Percentiles rank a stretch among this genome's conserved stretches.
Evolutionary conservation across 257 asterid genomes (phyloP).

Genomic region (Primulina huaijiensis): DNA sequence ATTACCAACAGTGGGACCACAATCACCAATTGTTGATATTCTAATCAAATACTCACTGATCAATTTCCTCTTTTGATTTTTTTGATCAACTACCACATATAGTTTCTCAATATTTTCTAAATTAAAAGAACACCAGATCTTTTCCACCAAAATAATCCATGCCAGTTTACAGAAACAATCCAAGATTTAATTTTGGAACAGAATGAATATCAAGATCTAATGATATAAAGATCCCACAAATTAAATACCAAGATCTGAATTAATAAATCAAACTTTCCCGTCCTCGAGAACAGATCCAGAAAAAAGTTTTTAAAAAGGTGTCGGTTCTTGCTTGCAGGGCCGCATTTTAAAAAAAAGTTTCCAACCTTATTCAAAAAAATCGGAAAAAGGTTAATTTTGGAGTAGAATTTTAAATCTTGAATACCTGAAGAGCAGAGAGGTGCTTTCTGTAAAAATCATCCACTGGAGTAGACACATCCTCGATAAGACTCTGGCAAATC

Average conservation of each 20-base stretch:
- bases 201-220: not conserved
- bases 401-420: not conserved
- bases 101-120: not conserved
- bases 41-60: too few relatives aligned
- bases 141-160: not conserved
- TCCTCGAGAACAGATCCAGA: too few relatives aligned
- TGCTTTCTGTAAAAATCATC: conserved; percentile 39
- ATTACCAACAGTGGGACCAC: not conserved
- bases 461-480: conserved; percentile 35
- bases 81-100: not conserved
- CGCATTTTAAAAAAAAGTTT: not conserved
- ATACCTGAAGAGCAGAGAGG: conserved; percentile 81
- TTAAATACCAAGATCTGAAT: too few relatives aligned
- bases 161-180: not conserved
- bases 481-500: conserved; percentile 55
- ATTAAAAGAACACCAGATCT: not conserved
- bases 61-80: not conserved
- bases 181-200: not conserved
- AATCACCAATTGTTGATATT: not conserved
- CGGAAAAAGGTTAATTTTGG: not conserved
- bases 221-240: too few relatives aligned
- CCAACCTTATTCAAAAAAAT: not conserved
- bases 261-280: too few relatives aligned
- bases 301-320: too few relatives aligned
- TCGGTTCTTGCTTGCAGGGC: not conserved